phyloP scores from a whole-genome alignment of 345 rosid species.

The Citrus unshiu region DNA sequence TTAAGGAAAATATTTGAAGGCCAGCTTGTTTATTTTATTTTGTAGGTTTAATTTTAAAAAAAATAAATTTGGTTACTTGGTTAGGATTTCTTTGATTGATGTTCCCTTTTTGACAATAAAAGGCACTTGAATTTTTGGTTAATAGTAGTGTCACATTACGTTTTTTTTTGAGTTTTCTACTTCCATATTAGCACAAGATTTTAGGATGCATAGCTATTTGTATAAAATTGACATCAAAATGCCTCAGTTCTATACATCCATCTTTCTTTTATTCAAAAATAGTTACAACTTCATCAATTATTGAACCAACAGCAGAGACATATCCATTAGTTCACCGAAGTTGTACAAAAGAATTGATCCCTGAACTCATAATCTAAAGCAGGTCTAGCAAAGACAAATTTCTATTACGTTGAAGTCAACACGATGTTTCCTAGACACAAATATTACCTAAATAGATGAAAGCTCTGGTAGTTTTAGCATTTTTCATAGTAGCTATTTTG shows the following conservation, averaged over 20 bases:
- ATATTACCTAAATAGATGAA: not conserved
- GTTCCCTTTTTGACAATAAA: not conserved
- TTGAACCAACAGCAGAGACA: not conserved
- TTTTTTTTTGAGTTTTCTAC: not conserved
- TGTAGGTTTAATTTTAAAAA: not conserved
- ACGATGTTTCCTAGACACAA: not conserved
- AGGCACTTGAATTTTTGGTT: not conserved
- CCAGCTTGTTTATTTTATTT: not conserved
- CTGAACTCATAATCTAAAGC: not conserved
- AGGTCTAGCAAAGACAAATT: not conserved
- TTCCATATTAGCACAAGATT: no score
- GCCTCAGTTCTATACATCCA: no score
- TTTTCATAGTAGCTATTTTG: no score
- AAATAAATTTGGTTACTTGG: not conserved
- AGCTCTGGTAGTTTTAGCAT: not conserved
- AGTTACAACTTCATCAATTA: not conserved
- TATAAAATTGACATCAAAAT: no score
- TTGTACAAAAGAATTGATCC: conserved; percentile 10
- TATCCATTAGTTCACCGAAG: not conserved
- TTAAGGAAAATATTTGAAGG: not conserved
- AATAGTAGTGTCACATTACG: not conserved
- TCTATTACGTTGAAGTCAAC: not conserved
- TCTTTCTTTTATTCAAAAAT: no score
- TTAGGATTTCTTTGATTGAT: not conserved
- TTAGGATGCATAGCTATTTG: no score